These are phyloP conservation scores for Sedum album DNA, from an alignment of 164 flowering plant genomes.

Conservation along the genomic window DNA sequence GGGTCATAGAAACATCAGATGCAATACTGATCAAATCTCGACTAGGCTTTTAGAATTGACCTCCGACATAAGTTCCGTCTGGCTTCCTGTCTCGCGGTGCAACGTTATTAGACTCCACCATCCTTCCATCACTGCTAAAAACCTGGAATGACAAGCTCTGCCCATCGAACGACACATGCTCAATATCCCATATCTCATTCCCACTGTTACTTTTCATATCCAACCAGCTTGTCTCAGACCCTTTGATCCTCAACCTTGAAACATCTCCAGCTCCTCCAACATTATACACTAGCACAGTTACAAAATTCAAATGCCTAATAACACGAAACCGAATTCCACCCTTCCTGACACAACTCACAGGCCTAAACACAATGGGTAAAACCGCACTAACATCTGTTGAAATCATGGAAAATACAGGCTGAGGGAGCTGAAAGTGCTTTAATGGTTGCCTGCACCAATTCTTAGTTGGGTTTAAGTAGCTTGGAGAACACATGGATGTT, in stretches of 20 bases:
- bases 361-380: background rate
- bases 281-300: conserved; percentile 5
- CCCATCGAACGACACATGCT: background rate
- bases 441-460: conserved; percentile 4
- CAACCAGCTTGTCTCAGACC: conserved; percentile 1
- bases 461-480: background rate
- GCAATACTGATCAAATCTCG: background rate
- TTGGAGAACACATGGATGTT: conserved; percentile 1
- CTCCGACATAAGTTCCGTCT: background rate
- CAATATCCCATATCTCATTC: background rate
- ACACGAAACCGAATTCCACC: conserved; percentile 8
- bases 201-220: conserved; percentile 3
- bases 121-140: background rate
- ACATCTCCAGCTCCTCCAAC: conserved; percentile 10
- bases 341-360: background rate
- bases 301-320: background rate
- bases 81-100: conserved; percentile 5
- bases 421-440: conserved; percentile 5
- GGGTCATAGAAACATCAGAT: background rate
- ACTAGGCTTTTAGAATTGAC: background rate
- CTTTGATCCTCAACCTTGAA: conserved; percentile 1
- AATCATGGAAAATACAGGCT: background rate
- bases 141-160: conserved; percentile 10
- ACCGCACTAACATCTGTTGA: background rate
- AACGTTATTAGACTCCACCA: conserved; percentile 2